Base-by-base conservation (phyloP, 306 rosid genomes). In the Bauhinia variegata region DNA sequence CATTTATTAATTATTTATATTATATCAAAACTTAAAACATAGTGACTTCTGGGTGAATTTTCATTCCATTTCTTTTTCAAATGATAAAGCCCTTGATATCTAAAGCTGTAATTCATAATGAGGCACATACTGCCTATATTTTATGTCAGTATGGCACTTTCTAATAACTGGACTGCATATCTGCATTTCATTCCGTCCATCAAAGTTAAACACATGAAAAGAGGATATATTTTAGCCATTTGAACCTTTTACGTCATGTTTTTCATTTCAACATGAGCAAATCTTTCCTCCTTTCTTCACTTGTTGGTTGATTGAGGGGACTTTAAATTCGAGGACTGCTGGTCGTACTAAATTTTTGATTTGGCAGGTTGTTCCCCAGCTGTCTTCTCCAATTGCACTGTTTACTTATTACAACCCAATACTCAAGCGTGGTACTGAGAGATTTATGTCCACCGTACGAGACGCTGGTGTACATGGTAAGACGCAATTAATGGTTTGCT, bases 381-480 rank as follows among this genome's bases (percentile, higher is more conserved):
- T 93, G 64, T 86, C 97, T 57, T 86, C 88, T 74, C 98, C 98
- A 23, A 63, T 93, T 76, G 91, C 98, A 36, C 63, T 93, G 57
- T 93, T 93, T 71, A 2, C 97, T 9, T 93, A 93, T 68, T 93
- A 93, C 81, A 89, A 93, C 79, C 96, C 96, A 4, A 89, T 92
- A 79, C 84, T 92, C 73, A 92, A 81, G 88, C 95, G 93, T 41
- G 98, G 97, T 37, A 74, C 85, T 38, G 82, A 31, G 16, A 81
- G 67, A 44, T 93, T 93, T 75, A 89, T 93, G 98, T 65, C 91
- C 62, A 81, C 63, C 14, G 33, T 93, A 33, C 86, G 61, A 77
- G 93, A 84, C 30, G 80, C n/a, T 7, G 98, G 96, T 5, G 84
- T 88, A 38, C 91, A 75, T 60, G 98, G 98, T 93, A 76, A 67